A percentile compares a stretch with the other conserved stretches of the same genome.
Evolutionary conservation across 768 basidiomycete species (phyloP).

Genomic region (Lanmaoa rubissima): DNA sequence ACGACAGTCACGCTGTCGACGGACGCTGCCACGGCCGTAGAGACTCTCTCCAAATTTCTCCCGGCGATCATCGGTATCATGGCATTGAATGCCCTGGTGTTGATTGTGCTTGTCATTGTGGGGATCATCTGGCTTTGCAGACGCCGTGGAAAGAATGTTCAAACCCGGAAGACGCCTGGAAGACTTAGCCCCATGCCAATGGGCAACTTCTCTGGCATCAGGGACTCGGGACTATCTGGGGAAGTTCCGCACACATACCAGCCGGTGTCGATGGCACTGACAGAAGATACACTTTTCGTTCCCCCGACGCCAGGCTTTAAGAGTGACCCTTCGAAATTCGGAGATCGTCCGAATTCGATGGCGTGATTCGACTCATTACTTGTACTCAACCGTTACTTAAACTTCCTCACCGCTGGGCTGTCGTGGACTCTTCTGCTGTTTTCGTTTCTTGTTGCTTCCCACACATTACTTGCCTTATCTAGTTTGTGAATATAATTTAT

Average conservation of each 20-base stretch:
- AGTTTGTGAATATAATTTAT: conserved; percentile 3
- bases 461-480: conserved; percentile 10
- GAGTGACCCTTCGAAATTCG: conserved; percentile 27
- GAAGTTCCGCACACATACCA: conserved; percentile 54
- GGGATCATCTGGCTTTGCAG: conserved; percentile 56
- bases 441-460: background rate
- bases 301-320: conserved; percentile 63
- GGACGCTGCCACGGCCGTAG: conserved; percentile 56
- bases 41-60: conserved; percentile 60
- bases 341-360: conserved; percentile 43
- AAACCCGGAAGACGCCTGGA: conserved; percentile 39
- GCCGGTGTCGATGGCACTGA: conserved; percentile 59
- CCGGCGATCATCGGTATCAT: conserved; percentile 76
- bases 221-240: conserved; percentile 40
- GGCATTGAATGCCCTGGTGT: conserved; percentile 72
- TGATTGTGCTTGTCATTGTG: conserved; percentile 54
- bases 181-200: conserved; percentile 59
- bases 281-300: conserved; percentile 46
- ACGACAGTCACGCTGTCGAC: conserved; percentile 54
- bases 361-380: conserved; percentile 28
- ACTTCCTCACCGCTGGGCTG: conserved; percentile 2
- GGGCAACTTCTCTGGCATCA: conserved; percentile 34
- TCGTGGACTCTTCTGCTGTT: conserved; percentile 10
- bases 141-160: conserved; percentile 39
- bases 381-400: background rate